Conservation (phyloP, 2,329 filamentous ascomycete species). For the Pestalotiopsis sp. region DNA sequence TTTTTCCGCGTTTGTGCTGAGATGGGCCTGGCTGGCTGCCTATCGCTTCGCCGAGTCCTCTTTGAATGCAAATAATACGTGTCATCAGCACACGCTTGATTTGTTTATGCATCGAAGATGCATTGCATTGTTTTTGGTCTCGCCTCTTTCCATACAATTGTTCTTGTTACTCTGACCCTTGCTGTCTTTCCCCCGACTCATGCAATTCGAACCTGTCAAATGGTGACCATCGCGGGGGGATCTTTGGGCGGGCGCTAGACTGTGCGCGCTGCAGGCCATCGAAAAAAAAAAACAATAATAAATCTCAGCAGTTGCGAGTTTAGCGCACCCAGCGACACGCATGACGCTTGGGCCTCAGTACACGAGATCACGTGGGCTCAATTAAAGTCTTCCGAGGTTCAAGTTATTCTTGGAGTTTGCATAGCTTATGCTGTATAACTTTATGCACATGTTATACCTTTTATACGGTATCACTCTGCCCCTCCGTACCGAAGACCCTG, state of each 20-base stretch:
- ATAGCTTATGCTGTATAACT: too few relatives aligned
- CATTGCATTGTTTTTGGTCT: neutral
- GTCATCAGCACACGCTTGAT: neutral
- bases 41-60: neutral
- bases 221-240: neutral
- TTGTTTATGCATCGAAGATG: neutral
- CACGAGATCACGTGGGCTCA: slow-evolving; percentile 1
- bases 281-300: neutral
- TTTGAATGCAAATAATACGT: neutral
- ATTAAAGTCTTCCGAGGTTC: neutral
- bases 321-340: neutral
- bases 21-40: neutral
- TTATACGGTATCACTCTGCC: too few relatives aligned
- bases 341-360: neutral
- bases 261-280: neutral
- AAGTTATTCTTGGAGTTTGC: neutral
- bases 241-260: neutral
- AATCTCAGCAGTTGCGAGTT: neutral
- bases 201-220: neutral
- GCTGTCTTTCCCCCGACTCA: neutral
- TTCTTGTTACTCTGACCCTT: neutral
- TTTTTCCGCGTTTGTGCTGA: neutral
- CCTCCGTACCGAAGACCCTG: too few relatives aligned
- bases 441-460: too few relatives aligned
- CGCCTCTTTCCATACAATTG: neutral